Base-by-base conservation (phyloP, 441 rosid species). In the Erodium trifolium region DNA sequence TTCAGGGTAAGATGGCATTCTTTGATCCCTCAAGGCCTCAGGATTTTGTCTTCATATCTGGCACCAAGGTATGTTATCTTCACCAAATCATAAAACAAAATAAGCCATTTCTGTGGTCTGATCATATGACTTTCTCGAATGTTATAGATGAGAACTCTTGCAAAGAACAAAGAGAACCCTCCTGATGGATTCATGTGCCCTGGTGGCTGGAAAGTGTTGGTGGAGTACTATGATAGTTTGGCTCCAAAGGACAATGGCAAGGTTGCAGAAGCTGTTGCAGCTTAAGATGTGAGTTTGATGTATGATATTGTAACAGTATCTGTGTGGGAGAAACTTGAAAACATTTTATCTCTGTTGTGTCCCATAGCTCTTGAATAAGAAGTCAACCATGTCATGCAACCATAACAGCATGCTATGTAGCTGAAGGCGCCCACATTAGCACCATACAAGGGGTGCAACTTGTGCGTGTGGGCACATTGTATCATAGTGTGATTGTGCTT, bases 161-260 rank as follows among this genome's bases (percentile, higher is more conserved):
- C 95, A 0, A 93, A 80, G 92, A 91, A 74, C 87, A 88, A 86
- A 65, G 98, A 93, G 82, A 89, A 70, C 73, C 98, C 98, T 19
- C 96, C 98, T 0, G 90, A 87, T 63, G 98, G 98, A 45, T 93
- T 93, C 77, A 89, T 93, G 98, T 93, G 98, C 77, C 94, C 96
- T 7, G 87, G 93, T 37, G 97, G 98, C 16, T 93, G 97, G 98
- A 63, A 93, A 75, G 97, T 93, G 73, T 73, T 91, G 79, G 98
- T 93, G 0, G 95, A 91, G 3, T 89, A 93, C 79, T 93, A 91
- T 0, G 93, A 84, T 68, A 87, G 96, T 72, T 73, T 87, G 72
- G 67, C 82, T 16, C 81, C 85, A 0, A 73, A 84, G 0, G 83
- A 74, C 66, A 82, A 63, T 59, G 89, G 82, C 68, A 82, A 80